Conservation (phyloP, 2,329 filamentous ascomycete species). For the Pseudodiploospora longispora region DNA sequence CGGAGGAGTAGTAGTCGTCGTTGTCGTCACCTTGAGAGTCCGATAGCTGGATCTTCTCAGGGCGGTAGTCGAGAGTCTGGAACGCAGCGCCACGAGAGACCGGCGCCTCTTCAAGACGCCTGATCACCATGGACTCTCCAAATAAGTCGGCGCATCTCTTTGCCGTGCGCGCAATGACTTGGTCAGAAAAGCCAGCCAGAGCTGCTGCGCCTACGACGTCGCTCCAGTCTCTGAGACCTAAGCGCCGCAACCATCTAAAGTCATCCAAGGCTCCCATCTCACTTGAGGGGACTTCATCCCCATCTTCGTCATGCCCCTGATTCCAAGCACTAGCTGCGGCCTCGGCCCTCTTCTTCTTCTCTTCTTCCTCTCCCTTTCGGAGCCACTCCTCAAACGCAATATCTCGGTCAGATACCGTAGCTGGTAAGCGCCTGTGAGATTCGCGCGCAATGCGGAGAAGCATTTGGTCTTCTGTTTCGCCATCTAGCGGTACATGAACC, state of each 20-base stretch:
- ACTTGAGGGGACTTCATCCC: conserved; percentile 8
- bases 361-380: conserved; percentile 20
- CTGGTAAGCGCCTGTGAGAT: conserved; percentile 23
- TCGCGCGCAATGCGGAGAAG: conserved; percentile 38
- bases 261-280: conserved; percentile 12
- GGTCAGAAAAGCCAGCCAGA: conserved; percentile 59
- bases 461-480: conserved; percentile 40
- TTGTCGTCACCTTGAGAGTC: conserved; percentile 10
- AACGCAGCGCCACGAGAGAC: conserved; percentile 15
- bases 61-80: conserved; percentile 21
- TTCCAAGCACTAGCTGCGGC: conserved; percentile 8
- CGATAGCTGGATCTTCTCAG: conserved; percentile 18
- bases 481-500: conserved; percentile 28
- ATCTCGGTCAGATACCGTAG: conserved; percentile 17
- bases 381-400: conserved; percentile 27
- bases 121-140: conserved; percentile 59
- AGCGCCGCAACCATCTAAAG: conserved; percentile 23
- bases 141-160: conserved; percentile 72
- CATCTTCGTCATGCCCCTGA: conserved; percentile 9
- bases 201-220: conserved; percentile 75
- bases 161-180: conserved; percentile 59
- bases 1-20: conserved; percentile 10
- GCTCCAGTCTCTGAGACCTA: conserved; percentile 66
- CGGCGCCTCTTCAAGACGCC: conserved; percentile 38
- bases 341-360: conserved; percentile 7